Evolutionary conservation across 2,329 filamentous ascomycete genomes (phyloP), one percentile per base, ranked within the genome.

Genomic region (Ceratocystis huliohia): DNA sequence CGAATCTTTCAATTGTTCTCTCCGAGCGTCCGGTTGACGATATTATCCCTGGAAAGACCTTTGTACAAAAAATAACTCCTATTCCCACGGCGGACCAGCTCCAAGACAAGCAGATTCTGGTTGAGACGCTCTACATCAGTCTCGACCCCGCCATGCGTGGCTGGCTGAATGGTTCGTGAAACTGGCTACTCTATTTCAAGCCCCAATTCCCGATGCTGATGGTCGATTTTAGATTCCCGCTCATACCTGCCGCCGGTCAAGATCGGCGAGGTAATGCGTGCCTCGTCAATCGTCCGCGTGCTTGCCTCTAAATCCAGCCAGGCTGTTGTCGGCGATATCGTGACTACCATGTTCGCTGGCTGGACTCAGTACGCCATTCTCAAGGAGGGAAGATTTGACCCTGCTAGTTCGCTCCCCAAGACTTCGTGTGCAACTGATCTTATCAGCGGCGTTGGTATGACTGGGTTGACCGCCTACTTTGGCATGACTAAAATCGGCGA

Each of bases 71-170:
- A 30, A 48, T 28, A 44, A 75, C 78, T 1, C 77, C 81, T 1
- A 78, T 82, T 3, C 82, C 82, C 70, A 75, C 79, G 6, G 76
- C 78, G 22, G 75, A 75, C 41, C 78, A 82, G 68, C 78, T 88
- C 53, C 80, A 86, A 73, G 81, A 85, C 77, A 85, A 85, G 70
- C 76, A 89, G 72, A 78, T 89, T 66, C 79, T 90, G 63, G 74
- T 84, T 57, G 81, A 84, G 73, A 73, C 74, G 0, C 74, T 87
- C 68, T 89, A 89, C 72, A 78, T 89, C 57, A 86, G 84, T 8
- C 78, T 90, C 48, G 88, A 90, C 74, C 87, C 88, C 1, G 86
- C 87, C n/a, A 89, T 89, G 87, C 82, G 88, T 71, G 84, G 84
- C 67, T 89, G 86, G 86, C 75, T 91, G 22, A 87, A 82, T 69